A percentile compares a stretch with the other conserved stretches of the same genome.
Evolutionary conservation across 495 filamentous ascomycete genomes (phyloP).

Genomic region (Lichenothelia convexa): DNA sequence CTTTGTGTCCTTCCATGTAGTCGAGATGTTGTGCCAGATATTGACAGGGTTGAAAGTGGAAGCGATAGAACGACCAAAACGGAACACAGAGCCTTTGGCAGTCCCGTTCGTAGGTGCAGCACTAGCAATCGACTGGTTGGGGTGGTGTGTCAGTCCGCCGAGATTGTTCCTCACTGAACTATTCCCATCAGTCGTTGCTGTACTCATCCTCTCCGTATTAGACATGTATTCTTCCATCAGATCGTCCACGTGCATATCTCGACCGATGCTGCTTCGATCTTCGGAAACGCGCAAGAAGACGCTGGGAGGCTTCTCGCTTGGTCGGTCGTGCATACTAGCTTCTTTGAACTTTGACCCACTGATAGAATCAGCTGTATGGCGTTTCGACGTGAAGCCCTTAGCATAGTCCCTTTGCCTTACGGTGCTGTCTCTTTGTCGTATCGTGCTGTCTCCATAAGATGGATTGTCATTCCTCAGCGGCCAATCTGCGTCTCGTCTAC

Average conservation of each 20-base stretch:
- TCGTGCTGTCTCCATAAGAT: too few species aligned
- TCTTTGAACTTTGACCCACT: conserved; percentile 14
- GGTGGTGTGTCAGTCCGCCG: not conserved
- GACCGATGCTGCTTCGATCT: not conserved
- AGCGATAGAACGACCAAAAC: conserved; percentile 11
- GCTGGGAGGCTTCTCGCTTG: conserved; percentile 15
- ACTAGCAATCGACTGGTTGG: not conserved
- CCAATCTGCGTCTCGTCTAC: too few species aligned
- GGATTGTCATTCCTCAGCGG: too few species aligned
- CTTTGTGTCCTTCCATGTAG: conserved; percentile 7
- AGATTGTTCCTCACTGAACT: not conserved
- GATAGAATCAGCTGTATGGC: too few species aligned
- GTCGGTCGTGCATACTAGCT: conserved; percentile 15
- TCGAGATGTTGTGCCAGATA: conserved; percentile 10
- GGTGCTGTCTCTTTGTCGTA: too few species aligned
- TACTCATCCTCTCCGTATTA: not conserved
- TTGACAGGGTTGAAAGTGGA: conserved; percentile 11
- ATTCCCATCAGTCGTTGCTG: not conserved
- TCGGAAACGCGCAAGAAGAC: conserved; percentile 7
- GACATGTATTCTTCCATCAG: conserved; percentile 16
- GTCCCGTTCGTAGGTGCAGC: conserved; percentile 1
- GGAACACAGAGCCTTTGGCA: conserved; percentile 7
- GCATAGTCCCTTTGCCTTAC: too few species aligned
- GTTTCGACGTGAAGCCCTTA: too few species aligned
- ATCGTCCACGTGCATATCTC: conserved; percentile 10